A percentile compares a stretch with the other conserved stretches of the same genome.
Conservation (phyloP, 768 basidiomycete genomes). For the Pleurotus eryngii region DNA sequence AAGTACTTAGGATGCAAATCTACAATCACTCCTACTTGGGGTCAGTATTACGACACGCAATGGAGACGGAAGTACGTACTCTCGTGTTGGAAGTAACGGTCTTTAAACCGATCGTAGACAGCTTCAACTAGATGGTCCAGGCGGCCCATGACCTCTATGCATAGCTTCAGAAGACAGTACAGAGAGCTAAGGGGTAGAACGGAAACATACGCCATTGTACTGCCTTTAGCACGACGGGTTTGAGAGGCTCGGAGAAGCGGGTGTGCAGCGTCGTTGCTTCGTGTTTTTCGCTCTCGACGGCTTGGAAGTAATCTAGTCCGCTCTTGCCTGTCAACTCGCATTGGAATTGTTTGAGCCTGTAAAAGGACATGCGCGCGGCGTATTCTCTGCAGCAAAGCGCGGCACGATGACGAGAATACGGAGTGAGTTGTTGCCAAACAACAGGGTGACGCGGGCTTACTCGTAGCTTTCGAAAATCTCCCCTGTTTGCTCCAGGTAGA, state of each 20-base stretch:
- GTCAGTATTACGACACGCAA: background rate
- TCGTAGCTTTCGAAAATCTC: constrained; percentile 98
- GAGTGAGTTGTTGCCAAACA: constrained; percentile 19
- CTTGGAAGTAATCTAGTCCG: constrained; percentile 91
- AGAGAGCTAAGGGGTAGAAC: constrained; percentile 12
- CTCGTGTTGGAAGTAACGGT: constrained; percentile 90
- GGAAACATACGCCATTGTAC: constrained; percentile 92
- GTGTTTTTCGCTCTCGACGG: constrained; percentile 84
- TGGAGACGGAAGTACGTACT: constrained; percentile 48
- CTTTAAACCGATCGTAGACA: constrained; percentile 93
- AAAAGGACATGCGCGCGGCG: constrained; percentile 91
- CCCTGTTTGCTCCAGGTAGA: constrained; percentile 90
- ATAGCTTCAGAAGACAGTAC: constrained; percentile 8
- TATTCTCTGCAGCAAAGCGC: constrained; percentile 51
- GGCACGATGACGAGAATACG: constrained; percentile 18
- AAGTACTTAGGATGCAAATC: constrained; percentile 84
- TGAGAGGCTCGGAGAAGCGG: constrained; percentile 89
- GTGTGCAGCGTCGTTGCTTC: constrained; percentile 89
- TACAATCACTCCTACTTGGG: constrained; percentile 68
- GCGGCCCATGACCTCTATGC: constrained; percentile 90
- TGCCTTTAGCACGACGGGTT: constrained; percentile 84
- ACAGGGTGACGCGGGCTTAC: constrained; percentile 45
- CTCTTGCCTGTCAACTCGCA: constrained; percentile 97
- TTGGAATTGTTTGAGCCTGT: constrained; percentile 90
- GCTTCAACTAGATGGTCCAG: constrained; percentile 93